phyloP scores from a whole-genome alignment of 805 yeast genomes.

The Candida vaughaniae region DNA sequence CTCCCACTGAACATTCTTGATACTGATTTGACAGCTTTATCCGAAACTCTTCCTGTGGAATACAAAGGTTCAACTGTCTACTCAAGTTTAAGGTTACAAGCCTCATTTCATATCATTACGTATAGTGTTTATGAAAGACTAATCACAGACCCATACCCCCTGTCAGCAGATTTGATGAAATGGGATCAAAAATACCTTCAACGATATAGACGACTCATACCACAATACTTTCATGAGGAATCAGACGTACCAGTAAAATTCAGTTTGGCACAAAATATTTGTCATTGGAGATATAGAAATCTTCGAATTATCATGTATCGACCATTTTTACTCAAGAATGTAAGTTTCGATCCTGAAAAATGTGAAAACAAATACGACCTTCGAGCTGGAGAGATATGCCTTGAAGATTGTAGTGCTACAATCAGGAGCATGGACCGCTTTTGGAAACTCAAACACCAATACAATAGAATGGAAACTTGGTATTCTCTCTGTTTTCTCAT shows the following conservation, averaged over 20 bases:
- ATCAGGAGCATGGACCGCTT: slow-evolving; percentile 11
- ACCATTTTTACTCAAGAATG: slow-evolving; percentile 13
- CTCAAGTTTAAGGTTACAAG: slow-evolving; percentile 14
- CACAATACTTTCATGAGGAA: slow-evolving; percentile 11
- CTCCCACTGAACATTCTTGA: slow-evolving; percentile 46
- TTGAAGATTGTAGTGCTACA: slow-evolving; percentile 13
- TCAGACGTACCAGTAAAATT: slow-evolving; percentile 5
- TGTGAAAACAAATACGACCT: slow-evolving; percentile 10
- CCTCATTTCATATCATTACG: slow-evolving; percentile 14
- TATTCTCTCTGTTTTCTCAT: slow-evolving; percentile 14
- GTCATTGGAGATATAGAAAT: slow-evolving; percentile 15
- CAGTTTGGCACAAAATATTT: slow-evolving; percentile 13
- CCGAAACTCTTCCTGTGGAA: slow-evolving; percentile 43
- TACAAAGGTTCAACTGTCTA: slow-evolving; percentile 12
- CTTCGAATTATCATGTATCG: slow-evolving; percentile 17
- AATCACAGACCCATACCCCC: slow-evolving; percentile 16
- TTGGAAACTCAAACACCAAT: slow-evolving; percentile 9
- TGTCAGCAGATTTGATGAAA: slow-evolving; percentile 9
- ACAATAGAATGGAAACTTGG: slow-evolving; percentile 18
- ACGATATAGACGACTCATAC: slow-evolving; percentile 11
- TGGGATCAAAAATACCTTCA: slow-evolving; percentile 14
- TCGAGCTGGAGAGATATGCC: slow-evolving; percentile 13
- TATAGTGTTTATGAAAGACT: slow-evolving; percentile 15
- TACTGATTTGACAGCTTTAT: slow-evolving; percentile 47
- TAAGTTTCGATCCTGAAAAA: slow-evolving; percentile 4